These are phyloP conservation scores for Scheffersomyces amazonensis DNA, from an alignment of 805 yeast species.

Conservation along the genomic window DNA sequence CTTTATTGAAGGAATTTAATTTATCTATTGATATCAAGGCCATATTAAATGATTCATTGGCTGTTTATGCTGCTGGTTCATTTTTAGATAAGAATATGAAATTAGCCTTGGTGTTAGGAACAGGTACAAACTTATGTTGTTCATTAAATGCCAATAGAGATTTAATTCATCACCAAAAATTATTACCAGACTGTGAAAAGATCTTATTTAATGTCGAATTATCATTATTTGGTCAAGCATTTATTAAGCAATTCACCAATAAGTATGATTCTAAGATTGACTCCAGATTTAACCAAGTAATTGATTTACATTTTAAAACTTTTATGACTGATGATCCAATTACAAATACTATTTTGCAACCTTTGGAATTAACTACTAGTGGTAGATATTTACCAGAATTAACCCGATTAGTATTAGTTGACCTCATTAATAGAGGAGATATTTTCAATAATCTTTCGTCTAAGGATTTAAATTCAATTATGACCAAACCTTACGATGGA, in stretches of 20 bases:
- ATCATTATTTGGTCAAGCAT: conserved; percentile 50
- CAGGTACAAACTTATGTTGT: conserved; percentile 62
- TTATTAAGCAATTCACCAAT: conserved; percentile 22
- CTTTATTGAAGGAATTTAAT: conserved; percentile 19
- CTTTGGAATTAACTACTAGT: conserved; percentile 52
- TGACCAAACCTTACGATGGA: conserved; percentile 22
- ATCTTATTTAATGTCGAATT: conserved; percentile 49
- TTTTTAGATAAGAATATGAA: conserved; percentile 32
- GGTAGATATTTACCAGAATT: conserved; percentile 59
- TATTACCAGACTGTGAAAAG: conserved; percentile 8
- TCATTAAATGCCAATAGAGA: conserved; percentile 18
- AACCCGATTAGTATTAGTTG: conserved; percentile 40
- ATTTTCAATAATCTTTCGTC: conserved; percentile 18
- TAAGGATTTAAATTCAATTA: conserved; percentile 7
- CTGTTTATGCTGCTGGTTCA: conserved; percentile 56
- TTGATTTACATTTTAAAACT: conserved; percentile 16
- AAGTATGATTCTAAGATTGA: conserved; percentile 41
- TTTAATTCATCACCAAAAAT: conserved; percentile 12
- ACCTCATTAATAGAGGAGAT: conserved; percentile 25
- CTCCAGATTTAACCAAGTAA: conserved; percentile 11
- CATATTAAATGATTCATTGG: conserved; percentile 64
- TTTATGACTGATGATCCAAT: conserved; percentile 22
- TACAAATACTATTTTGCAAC: conserved; percentile 43
- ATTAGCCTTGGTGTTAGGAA: conserved; percentile 63
- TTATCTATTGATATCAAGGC: conserved; percentile 37